Base-by-base conservation (phyloP, 2,329 filamentous ascomycete species). In the Colletotrichum liriopes region DNA sequence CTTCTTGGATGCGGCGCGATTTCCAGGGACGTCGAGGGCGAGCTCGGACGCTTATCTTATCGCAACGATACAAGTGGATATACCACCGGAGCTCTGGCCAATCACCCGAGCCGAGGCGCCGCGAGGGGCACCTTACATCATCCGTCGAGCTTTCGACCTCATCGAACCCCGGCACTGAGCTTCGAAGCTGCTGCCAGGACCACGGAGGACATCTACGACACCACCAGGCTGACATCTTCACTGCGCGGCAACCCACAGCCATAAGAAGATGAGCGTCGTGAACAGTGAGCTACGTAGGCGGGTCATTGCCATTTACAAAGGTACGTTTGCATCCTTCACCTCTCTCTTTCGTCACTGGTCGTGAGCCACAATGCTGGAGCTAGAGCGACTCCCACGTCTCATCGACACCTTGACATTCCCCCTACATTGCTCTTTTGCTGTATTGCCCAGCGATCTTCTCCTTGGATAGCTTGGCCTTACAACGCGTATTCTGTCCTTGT, bases 261-360 rank as follows among this genome's bases (percentile, higher is more conserved):
- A 14, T 7, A 35, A 32, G 16, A 68, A 43, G 14, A 75, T 74
- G 56, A 68, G 54, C 23, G 16, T 62, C 26, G 77, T 82, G 0
- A 92, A 89, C 75, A 82, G 85, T 2, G 84, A 89, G 72, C 87
- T 98, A 37, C 91, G 94, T 66, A 87, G 90, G 72, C 90, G 96
- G 79, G 95, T 98, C 56, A 93, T 98, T 74, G 88, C 89, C 47
- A 90, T 98, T 71, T 98, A 98, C 86, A 98, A 98, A 91, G 93
- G 94, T 94, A 37, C 0, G 70, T 63, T 26, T 29, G 2, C 3
- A 6, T 2, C 8, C 20, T 59, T 43, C 39, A 12, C 41, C 18
- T n/a, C 23, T 35, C 51, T 35, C 51, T 14, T 52, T 65, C 3
- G 14, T 32, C 5, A 16, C 26, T 11, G 41, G 26, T 14, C 32